Evolutionary conservation across 148 eudicot species (phyloP).

Genomic region (Pharnaceum exiguum): DNA sequence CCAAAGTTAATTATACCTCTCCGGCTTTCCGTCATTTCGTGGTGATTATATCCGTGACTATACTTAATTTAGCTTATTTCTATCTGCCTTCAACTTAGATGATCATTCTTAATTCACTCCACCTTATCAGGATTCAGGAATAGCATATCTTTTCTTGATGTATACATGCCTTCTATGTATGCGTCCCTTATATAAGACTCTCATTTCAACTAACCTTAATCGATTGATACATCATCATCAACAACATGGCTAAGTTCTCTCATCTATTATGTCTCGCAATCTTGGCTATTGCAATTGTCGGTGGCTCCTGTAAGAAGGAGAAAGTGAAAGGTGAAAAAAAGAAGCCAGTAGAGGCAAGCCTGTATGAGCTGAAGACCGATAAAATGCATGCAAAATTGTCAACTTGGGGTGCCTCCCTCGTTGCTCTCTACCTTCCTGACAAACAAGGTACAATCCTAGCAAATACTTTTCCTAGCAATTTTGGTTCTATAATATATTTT

Average conservation of each 20-base stretch:
- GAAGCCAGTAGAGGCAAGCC: conserved; percentile 13
- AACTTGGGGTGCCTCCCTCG: conserved; percentile 55
- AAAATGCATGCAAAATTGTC: conserved; percentile 46
- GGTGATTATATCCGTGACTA: no score
- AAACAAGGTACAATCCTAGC: conserved; percentile 39
- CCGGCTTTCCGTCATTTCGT: no score
- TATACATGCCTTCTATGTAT: no score
- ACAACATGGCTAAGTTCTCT: conserved; percentile 7
- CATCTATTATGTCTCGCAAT: neutral
- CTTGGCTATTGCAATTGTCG: neutral
- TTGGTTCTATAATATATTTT: neutral
- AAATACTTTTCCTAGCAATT: neutral
- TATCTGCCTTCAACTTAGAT: no score
- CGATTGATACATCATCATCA: neutral
- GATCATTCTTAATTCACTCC: no score
- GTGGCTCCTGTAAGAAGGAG: neutral
- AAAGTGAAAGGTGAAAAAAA: neutral
- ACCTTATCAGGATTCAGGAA: no score
- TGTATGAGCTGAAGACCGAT: conserved; percentile 39
- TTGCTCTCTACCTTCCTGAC: conserved; percentile 44
- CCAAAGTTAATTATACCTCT: no score
- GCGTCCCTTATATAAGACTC: no score
- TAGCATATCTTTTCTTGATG: no score
- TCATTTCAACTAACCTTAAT: no score
- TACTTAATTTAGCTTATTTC: no score